These are phyloP conservation scores for Boletus rex-veris DNA, from an alignment of 768 basidiomycete genomes.

Conservation along the genomic window DNA sequence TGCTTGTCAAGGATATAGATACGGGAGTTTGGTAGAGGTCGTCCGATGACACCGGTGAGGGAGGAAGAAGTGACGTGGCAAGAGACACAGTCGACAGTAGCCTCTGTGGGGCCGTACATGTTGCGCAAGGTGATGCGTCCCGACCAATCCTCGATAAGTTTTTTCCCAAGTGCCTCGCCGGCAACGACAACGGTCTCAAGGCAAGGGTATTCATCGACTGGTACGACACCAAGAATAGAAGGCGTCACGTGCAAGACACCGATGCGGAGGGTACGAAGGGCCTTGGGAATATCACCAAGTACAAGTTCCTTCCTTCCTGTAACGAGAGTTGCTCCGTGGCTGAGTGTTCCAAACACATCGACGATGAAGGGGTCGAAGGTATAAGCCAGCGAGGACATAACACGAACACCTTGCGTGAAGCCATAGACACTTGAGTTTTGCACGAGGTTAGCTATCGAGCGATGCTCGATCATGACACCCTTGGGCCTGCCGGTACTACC, in stretches of 20 bases:
- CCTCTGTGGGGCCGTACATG: conserved; percentile 35
- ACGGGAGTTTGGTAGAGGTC: conserved; percentile 29
- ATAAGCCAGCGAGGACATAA: conserved; percentile 29
- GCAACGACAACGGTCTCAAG: conserved; percentile 29
- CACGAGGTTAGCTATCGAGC: conserved; percentile 19
- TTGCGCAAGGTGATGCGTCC: conserved; percentile 26
- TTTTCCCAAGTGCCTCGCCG: conserved; percentile 22
- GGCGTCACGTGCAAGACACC: conserved; percentile 30
- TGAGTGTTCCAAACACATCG: conserved; percentile 18
- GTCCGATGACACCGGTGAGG: conserved; percentile 27
- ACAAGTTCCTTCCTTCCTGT: conserved; percentile 26
- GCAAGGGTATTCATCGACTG: conserved; percentile 23
- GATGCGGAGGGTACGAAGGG: conserved; percentile 26
- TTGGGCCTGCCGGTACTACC: conserved; percentile 25
- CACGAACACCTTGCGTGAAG: conserved; percentile 22
- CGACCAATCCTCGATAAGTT: conserved; percentile 25
- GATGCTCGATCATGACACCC: conserved; percentile 23
- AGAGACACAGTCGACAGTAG: conserved; percentile 29
- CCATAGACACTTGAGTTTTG: conserved; percentile 22
- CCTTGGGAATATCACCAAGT: conserved; percentile 29
- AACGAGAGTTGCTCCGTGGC: conserved; percentile 20
- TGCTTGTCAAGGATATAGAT: conserved; percentile 31
- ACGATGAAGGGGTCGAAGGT: conserved; percentile 27
- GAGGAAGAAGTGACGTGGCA: conserved; percentile 22
- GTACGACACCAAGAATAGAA: conserved; percentile 28